These are phyloP conservation scores for Neurospora sp. DNA, from an alignment of 495 filamentous ascomycete genomes.

Conservation along the genomic window DNA sequence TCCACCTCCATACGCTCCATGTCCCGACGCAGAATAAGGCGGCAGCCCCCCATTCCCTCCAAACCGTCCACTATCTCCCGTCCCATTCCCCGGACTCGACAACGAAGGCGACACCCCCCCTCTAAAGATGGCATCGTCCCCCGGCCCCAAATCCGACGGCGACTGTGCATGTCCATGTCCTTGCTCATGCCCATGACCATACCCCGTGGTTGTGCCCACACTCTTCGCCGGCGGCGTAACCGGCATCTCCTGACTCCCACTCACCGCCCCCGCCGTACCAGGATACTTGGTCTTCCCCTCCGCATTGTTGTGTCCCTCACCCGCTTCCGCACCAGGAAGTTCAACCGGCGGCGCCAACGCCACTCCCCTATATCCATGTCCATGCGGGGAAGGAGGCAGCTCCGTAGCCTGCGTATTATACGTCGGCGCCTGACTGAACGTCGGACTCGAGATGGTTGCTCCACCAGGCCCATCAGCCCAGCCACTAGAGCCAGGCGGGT, in stretches of 20 bases:
- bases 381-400: not conserved
- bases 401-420: not conserved
- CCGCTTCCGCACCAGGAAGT: not conserved
- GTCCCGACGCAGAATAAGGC: not conserved
- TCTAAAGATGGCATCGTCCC: not conserved
- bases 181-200: not conserved
- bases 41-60: not conserved
- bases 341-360: slow-evolving; percentile 4
- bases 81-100: not conserved
- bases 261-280: not conserved
- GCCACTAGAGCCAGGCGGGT: not conserved
- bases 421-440: not conserved
- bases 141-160: not conserved
- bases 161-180: not conserved
- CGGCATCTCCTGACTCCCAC: not conserved
- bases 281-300: not conserved
- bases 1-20: not conserved
- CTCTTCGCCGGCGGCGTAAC: not conserved
- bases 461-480: not conserved
- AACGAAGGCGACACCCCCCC: not conserved
- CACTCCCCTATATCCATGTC: not conserved
- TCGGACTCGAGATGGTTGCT: not conserved
- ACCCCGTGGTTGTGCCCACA: not conserved
- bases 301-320: not conserved
- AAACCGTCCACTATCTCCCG: not conserved